Percentiles rank a stretch among this genome's conserved stretches.
Conservation (phyloP, 176 grass and related monocot genomes). For the Microstegium vimineum region DNA sequence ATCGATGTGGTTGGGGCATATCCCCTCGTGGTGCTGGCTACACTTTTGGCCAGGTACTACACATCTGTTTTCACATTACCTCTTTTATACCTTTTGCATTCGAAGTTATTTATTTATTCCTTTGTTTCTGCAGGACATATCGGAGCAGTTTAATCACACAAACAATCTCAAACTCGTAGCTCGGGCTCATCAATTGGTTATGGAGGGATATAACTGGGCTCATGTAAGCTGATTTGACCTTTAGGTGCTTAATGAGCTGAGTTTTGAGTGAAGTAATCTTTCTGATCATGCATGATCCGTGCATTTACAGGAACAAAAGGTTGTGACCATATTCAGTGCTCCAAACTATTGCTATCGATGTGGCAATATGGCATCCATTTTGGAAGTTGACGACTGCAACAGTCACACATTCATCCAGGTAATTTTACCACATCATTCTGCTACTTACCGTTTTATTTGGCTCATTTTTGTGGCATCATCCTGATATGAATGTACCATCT, state of each 20-base stretch:
- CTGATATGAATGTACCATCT: neutral
- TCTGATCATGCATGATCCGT: conserved; percentile 4
- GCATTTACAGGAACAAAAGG: conserved; percentile 82
- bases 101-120: neutral
- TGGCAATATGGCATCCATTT: conserved; percentile 95
- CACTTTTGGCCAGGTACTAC: conserved; percentile 87
- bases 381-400: conserved; percentile 97
- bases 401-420: conserved; percentile 94
- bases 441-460: neutral
- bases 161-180: conserved; percentile 95
- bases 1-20: conserved; percentile 87
- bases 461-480: conserved; percentile 1
- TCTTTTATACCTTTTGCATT: neutral
- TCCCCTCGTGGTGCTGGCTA: conserved; percentile 95
- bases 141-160: conserved; percentile 95
- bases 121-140: conserved; percentile 68
- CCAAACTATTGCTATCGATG: conserved; percentile 98
- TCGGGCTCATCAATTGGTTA: conserved; percentile 94
- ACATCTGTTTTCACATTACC: neutral
- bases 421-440: neutral
- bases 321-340: conserved; percentile 98
- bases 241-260: conserved; percentile 10
- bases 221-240: conserved; percentile 62
- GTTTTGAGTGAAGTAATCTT: neutral
- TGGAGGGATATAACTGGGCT: conserved; percentile 98